Evolutionary conservation across 352 stramenopile genomes (phyloP), one percentile per base, ranked within the genome.

Genomic region (Phytophthora megakarya): DNA sequence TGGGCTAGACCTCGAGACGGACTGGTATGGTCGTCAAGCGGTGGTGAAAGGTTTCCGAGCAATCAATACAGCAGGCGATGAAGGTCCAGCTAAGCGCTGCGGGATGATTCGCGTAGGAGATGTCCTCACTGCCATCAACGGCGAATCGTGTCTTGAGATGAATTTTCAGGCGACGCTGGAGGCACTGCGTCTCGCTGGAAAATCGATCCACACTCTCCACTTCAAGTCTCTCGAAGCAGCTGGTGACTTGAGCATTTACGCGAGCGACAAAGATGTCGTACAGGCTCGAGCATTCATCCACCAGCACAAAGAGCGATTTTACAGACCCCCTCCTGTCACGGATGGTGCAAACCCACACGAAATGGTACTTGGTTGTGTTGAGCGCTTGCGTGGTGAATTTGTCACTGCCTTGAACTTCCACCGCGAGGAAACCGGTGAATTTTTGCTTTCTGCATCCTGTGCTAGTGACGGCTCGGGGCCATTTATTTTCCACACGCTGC

Each of bases 351-450:
- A 64, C 16, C 60, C 72, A 23, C 50, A 70, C 19, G 50, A 83
- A 25, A 63, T 90, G 16, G 68, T 92, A 35, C 72, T 85, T 21
- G 85, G 88, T 12, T 93, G 80, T 59, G 54, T 96, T 18, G 78
- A 93, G 59, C 74, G 88, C 11, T 73, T 90, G 15, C 65, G 72
- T 23, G 87, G 88, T 4, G 77, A 92, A 18, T 78, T 76, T n/a
- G 80, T 95, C n/a, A 95, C 86, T 18, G 75, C 88, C 40, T 90
- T 95, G 44, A 90, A 95, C 62, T 86, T 96, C 42, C 82, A 96
- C 33, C 75, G 73, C 13, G 84, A 95, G 54, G 81, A 92, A 65
- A 95, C 85, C 22, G 85, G 86, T 39, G 84, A 89, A 68, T 93
- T 93, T 52, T 44, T 93, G 25, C 33, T 93, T 21, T 80, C 84